Evolutionary conservation across 495 filamentous ascomycete species (phyloP), one percentile per base, ranked within the genome.

Genomic region (Tuber indicum): DNA sequence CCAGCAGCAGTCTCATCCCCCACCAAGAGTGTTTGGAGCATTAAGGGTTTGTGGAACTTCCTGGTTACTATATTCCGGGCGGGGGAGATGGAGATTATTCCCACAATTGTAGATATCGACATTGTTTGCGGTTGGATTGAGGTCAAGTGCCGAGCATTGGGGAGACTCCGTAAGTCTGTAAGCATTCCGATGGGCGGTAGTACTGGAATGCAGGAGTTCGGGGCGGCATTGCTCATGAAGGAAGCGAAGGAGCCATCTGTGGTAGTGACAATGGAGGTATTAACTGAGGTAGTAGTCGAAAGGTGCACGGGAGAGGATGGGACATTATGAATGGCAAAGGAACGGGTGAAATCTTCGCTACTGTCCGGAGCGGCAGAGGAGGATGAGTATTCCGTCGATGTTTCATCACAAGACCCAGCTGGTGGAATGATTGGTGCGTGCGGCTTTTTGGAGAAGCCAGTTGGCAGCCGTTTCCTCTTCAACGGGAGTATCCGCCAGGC

Each of bases 1-100:
- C 92, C 92, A 19, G 92, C 90, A 72, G 87, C 89, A 3, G 93
- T 96, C 75, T 97, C 93, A 82, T 98, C 95, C 19, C 92, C 94
- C 1, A 97, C 92, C 1, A 94, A 87, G 8, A 96, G 83, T 2
- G 89, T 90, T 74, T 82, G 86, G 58, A 90, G 84, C 0, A 83
- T 81, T 39, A 76, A 62, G 58, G 70, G 44, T 69, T 52, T 73
- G 41, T 76, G 41, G 44, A 75, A 83, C 44, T 73, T 73, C 58
- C 74, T 83, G 42, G 85, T 85, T 62, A 91, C 86, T 39, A 72
- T 79, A 49, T 86, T 87, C n/a, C 92, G 90, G 3, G 91, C 87
- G 44, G 89, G 86, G 7, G 91, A 87, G 72, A 94, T 87, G 47
- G 91, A 89, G 74, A 97, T 91, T 76, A 98, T 86, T 16, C 91